phyloP scores from a whole-genome alignment of 75 land plant species.

The Pseudotsuga menziesii region DNA sequence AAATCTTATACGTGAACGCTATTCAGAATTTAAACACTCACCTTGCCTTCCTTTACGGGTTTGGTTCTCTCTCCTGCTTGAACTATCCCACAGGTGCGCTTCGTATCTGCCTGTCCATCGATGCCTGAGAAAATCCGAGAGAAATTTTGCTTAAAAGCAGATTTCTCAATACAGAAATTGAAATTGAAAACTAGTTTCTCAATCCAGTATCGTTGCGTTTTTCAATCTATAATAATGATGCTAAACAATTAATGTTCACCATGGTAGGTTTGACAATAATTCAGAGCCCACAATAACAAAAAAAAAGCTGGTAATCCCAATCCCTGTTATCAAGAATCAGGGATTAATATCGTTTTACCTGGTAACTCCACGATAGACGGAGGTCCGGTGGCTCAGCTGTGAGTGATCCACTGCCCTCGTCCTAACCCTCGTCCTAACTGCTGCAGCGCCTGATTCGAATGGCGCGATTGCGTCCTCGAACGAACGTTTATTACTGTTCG shows the following conservation, averaged over 20 bases:
- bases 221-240: background rate
- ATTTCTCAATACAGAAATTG: too few relatives aligned
- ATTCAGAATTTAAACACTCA: conserved; percentile 8
- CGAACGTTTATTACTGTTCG: background rate
- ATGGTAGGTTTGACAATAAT: background rate
- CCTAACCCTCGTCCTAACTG: conserved; percentile 50
- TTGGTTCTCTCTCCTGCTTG: conserved; percentile 65
- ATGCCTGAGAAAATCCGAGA: conserved; percentile 31
- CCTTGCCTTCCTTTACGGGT: conserved; percentile 82
- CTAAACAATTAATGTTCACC: background rate
- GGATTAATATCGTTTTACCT: conserved; percentile 29
- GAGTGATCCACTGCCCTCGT: conserved; percentile 28
- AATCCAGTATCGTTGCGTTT: background rate
- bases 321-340: too few relatives aligned
- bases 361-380: conserved; percentile 87
- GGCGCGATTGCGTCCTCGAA: background rate
- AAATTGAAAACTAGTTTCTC: background rate
- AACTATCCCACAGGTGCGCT: conserved; percentile 82
- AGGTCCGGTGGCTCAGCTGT: conserved; percentile 86
- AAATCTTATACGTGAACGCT: background rate
- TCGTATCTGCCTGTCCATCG: conserved; percentile 76
- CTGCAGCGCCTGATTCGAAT: conserved; percentile 7
- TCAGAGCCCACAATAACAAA: too few relatives aligned
- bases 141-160: background rate
- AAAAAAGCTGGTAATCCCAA: background rate